Conservation (phyloP, 345 rosid genomes). For the Corymbia maculata region DNA sequence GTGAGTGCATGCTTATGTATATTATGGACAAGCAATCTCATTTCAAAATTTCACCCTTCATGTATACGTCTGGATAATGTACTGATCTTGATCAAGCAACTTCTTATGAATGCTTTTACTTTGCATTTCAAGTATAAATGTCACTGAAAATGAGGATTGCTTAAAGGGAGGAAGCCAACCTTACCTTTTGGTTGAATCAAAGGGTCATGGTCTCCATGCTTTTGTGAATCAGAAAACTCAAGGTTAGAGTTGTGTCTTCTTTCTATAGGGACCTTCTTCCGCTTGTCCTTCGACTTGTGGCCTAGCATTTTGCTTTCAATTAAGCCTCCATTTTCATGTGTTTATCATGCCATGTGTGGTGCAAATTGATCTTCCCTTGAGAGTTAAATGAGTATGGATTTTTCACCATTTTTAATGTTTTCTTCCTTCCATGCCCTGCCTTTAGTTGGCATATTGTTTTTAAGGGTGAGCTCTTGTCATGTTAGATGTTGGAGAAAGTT, state of each 20-base stretch:
- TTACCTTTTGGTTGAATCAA: conserved; percentile 66
- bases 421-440: not conserved
- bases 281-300: not conserved
- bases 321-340: not conserved
- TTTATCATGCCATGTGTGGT: not conserved
- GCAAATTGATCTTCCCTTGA: not conserved
- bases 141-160: conserved; percentile 46
- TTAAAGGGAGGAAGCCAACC: conserved; percentile 48
- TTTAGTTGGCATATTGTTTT: not conserved
- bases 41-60: not conserved
- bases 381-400: not conserved
- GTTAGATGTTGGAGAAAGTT: not conserved
- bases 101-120: not conserved
- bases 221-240: conserved; percentile 65
- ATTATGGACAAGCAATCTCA: not conserved
- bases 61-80: not conserved
- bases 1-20: not conserved
- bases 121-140: conserved; percentile 38
- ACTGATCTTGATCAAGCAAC: not conserved
- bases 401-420: not conserved
- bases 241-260: conserved; percentile 22
- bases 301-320: not conserved
- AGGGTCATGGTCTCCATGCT: conserved; percentile 81
- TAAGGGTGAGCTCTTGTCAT: not conserved
- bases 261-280: not conserved